A percentile compares a stretch with the other conserved stretches of the same genome.
Evolutionary conservation across 345 rosid genomes (phyloP).

Genomic region (Psidium guajava): DNA sequence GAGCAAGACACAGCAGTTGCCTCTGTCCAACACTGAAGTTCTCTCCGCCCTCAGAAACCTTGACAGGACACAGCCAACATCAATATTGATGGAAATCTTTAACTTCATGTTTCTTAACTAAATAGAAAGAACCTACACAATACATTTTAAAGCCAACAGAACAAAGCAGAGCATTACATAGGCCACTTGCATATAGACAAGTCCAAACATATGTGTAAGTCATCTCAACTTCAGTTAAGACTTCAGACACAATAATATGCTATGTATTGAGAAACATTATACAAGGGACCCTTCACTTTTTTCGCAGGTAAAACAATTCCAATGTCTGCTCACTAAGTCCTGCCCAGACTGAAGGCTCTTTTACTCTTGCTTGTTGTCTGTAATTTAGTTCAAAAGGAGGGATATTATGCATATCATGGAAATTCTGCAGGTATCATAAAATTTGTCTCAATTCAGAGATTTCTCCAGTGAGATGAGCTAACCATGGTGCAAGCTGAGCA

Average conservation of each 20-base stretch:
- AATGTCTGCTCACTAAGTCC: not conserved
- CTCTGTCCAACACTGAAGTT: conserved; percentile 95
- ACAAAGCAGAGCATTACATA: not conserved
- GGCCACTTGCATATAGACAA: not conserved
- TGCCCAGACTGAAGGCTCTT: not conserved
- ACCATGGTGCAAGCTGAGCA: not conserved
- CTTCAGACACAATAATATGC: not conserved
- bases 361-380: not conserved
- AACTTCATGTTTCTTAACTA: not conserved
- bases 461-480: not conserved
- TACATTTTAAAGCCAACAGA: not conserved
- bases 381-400: not conserved
- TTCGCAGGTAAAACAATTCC: not conserved
- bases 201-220: not conserved
- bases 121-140: not conserved
- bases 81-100: not conserved
- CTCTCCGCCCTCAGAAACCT: conserved; percentile 68
- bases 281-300: not conserved
- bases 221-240: not conserved
- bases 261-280: not conserved
- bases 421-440: not conserved
- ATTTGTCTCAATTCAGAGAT: not conserved
- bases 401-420: not conserved
- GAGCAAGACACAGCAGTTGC: conserved; percentile 82
- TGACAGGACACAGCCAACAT: not conserved